Conservation (phyloP, 2,329 filamentous ascomycete species). For the Fusarium denticulatum region DNA sequence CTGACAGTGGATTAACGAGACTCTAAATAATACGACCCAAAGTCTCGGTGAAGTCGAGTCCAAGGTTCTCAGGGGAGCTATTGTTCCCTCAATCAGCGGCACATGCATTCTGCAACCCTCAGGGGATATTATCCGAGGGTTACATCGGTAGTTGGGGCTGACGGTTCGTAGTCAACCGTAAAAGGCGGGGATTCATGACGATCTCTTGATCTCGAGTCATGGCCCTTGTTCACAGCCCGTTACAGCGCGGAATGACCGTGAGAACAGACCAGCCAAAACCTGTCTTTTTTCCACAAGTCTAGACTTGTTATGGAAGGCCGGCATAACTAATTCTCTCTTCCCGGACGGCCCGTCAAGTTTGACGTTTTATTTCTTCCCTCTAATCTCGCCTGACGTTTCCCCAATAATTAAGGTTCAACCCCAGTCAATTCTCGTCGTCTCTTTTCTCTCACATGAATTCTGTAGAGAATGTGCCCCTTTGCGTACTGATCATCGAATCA, state of each 20-base stretch:
- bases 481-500: not conserved
- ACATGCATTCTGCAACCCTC: not conserved
- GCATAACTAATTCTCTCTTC: not conserved
- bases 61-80: not conserved
- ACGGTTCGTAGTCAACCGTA: not conserved
- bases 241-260: not conserved
- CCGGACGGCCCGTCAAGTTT: not conserved
- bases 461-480: not conserved
- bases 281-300: not conserved
- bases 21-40: not conserved
- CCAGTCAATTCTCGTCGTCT: not conserved
- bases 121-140: not conserved
- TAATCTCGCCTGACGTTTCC: not conserved
- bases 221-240: not conserved
- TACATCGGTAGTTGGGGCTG: not conserved
- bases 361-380: not conserved
- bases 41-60: not conserved
- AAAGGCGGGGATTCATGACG: not conserved
- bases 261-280: not conserved
- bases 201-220: not conserved
- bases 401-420: not conserved
- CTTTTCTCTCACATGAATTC: not conserved
- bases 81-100: not conserved
- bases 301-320: not conserved
- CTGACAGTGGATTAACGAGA: not conserved